A percentile compares a stretch with the other conserved stretches of the same genome.
Evolutionary conservation across 2,329 filamentous ascomycete species (phyloP).

Genomic region (Aspergillus udagawae): DNA sequence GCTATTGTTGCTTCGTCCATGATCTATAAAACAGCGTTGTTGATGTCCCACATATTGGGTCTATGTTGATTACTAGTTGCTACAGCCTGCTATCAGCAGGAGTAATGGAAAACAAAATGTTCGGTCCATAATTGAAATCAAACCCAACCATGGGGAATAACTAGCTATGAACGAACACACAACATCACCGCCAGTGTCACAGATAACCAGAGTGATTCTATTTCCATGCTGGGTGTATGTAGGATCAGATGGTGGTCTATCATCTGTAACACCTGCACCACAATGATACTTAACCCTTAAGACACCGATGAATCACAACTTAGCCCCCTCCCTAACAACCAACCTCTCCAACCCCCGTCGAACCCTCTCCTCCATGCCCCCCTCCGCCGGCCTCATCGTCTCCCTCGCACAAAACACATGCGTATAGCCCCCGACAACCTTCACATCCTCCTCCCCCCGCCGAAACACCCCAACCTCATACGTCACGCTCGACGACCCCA

Average conservation of each 20-base stretch:
- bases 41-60: not conserved
- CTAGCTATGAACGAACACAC: no score
- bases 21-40: not conserved
- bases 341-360: slow-evolving; percentile 57
- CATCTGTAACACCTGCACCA: no score
- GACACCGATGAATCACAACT: slow-evolving; percentile 19
- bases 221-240: no score
- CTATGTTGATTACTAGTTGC: not conserved
- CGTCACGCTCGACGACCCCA: slow-evolving; percentile 80
- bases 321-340: slow-evolving; percentile 32
- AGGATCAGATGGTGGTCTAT: no score
- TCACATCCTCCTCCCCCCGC: slow-evolving; percentile 66
- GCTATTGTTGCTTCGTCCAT: no score
- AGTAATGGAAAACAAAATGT: no score
- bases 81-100: not conserved
- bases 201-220: no score
- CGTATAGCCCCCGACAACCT: slow-evolving; percentile 79
- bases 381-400: slow-evolving; percentile 63
- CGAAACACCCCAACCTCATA: slow-evolving; percentile 90
- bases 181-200: no score
- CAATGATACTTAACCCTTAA: no score
- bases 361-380: slow-evolving; percentile 43
- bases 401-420: slow-evolving; percentile 83
- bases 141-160: no score
- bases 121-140: no score